A percentile compares a stretch with the other conserved stretches of the same genome.
Evolutionary conservation across 768 basidiomycete species (phyloP).

Genomic region (Suillus alpinus): DNA sequence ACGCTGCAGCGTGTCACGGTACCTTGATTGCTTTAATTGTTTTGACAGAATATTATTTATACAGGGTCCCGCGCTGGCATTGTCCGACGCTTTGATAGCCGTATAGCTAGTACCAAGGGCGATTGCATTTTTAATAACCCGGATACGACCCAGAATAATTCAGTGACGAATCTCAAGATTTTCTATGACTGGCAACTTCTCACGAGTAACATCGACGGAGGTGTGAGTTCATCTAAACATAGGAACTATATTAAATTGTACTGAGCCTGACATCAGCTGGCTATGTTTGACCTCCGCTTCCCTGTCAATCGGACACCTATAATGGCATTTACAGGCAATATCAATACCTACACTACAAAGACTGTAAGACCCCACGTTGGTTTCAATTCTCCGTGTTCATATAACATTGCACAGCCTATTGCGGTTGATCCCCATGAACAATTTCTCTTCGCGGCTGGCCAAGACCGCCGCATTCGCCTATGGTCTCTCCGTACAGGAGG

Average conservation of each 20-base stretch:
- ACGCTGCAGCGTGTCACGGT: conserved; percentile 6
- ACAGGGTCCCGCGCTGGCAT: conserved; percentile 60
- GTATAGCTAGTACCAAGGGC: conserved; percentile 34
- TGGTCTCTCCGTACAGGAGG: conserved; percentile 67
- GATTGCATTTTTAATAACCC: conserved; percentile 39
- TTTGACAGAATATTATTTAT: conserved; percentile 46
- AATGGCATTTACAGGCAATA: conserved; percentile 50
- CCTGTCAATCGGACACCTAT: conserved; percentile 41
- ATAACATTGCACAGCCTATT: conserved; percentile 48
- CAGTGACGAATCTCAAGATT: conserved; percentile 53
- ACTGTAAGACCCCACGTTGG: conserved; percentile 40
- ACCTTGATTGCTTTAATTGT: neutral
- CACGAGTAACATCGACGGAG: conserved; percentile 56
- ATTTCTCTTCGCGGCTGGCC: conserved; percentile 67
- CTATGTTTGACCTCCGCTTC: conserved; percentile 63
- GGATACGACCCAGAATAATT: conserved; percentile 35
- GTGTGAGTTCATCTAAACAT: conserved; percentile 37
- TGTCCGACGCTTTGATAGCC: conserved; percentile 57
- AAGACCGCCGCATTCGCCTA: conserved; percentile 59
- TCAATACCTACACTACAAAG: conserved; percentile 50
- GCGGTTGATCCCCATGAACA: conserved; percentile 53
- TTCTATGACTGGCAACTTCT: conserved; percentile 53
- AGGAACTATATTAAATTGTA: neutral
- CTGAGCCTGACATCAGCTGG: conserved; percentile 42
- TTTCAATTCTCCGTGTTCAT: conserved; percentile 5